Base-by-base conservation (phyloP, 192 early-diverging fungal genomes). In the Radiomyces spectabilis region DNA sequence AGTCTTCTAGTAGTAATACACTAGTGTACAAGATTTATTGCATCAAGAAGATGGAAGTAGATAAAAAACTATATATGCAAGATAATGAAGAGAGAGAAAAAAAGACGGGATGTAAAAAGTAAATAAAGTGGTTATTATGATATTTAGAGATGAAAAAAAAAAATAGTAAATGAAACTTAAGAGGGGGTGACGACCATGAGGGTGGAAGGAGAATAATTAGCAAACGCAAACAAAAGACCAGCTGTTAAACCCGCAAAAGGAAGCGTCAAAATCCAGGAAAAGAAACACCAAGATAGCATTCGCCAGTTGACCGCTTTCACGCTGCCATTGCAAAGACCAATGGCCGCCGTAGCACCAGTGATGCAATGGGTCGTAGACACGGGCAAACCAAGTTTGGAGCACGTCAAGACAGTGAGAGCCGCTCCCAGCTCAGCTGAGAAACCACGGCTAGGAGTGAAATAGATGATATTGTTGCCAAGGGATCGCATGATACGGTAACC, bases 361-460 rank as follows among this genome's bases (percentile, higher is more conserved):
- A 89, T 86, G 69, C 88, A 92, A 55, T 89, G 88, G 2, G 88
- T 89, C 0, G 88, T 88, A 10, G 88, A 89, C 12, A 93, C 87
- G 9, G 89, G 89, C 8, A 92, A 72, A 26, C 75, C 77, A 30
- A 93, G 59, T 66, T 85, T 85, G 39, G 86, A 86, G 48, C 86
- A 86, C 6, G 89, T 87, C 41, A 91, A 73, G 18, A 93, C 86
- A 12, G 89, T 85, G 22, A 92, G 73, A 24, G 78, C 77, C 22
- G 90, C 80, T 27, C 82, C 86, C 42, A 92, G 71, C 60, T 89
- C 87, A 47, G 83, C 85, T 33, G 82, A 66, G 72, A 92, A 92
- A 16, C 87, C 89, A 54, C 87, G 82, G 26, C 81, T 80, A 10
- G 89, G 89, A 44, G 83, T 82, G 57, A 89, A 82, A 51, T 85